phyloP scores from a whole-genome alignment of 805 yeast species.

The Yarrowia phangngaensis region DNA sequence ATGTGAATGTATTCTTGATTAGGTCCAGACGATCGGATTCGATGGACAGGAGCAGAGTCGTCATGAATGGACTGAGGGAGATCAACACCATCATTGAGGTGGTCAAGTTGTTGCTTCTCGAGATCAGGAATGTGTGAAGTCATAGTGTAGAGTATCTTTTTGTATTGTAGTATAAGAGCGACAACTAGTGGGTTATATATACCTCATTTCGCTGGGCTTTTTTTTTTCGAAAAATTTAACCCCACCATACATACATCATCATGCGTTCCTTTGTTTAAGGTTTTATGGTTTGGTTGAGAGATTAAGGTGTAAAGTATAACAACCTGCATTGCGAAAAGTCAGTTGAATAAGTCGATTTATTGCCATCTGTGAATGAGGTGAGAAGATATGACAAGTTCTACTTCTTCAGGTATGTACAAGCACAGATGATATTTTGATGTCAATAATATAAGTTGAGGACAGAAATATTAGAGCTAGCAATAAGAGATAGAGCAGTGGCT shows the following conservation, averaged over 20 bases:
- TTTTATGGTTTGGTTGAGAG: constrained; percentile 8
- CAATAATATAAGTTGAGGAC: too few relatives aligned
- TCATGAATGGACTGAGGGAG: constrained; percentile 23
- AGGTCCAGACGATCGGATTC: constrained; percentile 32
- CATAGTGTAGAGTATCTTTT: background rate
- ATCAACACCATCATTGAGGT: constrained; percentile 19
- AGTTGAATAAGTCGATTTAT: too few relatives aligned
- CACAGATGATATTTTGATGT: too few relatives aligned
- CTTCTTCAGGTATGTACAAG: too few relatives aligned
- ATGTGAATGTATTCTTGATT: constrained; percentile 38
- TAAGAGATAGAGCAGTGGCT: too few relatives aligned
- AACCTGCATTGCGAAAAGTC: too few relatives aligned
- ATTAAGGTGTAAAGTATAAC: too few relatives aligned
- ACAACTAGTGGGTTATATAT: constrained; percentile 5
- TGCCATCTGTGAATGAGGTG: too few relatives aligned
- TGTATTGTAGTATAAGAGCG: background rate
- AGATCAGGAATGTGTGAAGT: constrained; percentile 19
- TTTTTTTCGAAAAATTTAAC: constrained; percentile 13
- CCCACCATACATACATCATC: constrained; percentile 22
- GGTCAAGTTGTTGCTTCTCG: constrained; percentile 22
- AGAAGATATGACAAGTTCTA: too few relatives aligned
- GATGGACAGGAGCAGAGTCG: constrained; percentile 21
- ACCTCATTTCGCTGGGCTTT: background rate
- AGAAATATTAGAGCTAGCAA: too few relatives aligned
- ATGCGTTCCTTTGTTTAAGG: too few relatives aligned